phyloP scores from a whole-genome alignment of 495 filamentous ascomycete species.

The Aspergillus asperescens region DNA sequence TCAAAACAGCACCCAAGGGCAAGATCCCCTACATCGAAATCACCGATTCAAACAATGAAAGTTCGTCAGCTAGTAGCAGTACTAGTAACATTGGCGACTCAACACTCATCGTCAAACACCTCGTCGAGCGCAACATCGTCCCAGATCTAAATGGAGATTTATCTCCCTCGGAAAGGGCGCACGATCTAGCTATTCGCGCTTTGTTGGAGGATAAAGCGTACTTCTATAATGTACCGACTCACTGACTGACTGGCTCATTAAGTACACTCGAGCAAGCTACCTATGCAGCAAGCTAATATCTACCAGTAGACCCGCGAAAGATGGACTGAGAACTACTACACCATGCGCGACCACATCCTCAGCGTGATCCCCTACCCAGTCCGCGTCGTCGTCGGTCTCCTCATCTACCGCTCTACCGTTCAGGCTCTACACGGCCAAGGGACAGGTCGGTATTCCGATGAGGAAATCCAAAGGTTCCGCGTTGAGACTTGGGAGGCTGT shows the following conservation, averaged over 20 bases:
- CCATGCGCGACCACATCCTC: slow-evolving; percentile 51
- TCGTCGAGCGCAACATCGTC: slow-evolving; percentile 39
- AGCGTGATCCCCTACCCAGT: slow-evolving; percentile 45
- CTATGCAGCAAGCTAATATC: not conserved
- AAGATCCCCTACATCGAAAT: slow-evolving; percentile 55
- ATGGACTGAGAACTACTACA: slow-evolving; percentile 58
- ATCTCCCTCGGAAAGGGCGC: slow-evolving; percentile 29
- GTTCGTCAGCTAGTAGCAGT: slow-evolving; percentile 12
- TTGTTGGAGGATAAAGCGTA: slow-evolving; percentile 58
- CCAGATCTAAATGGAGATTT: slow-evolving; percentile 45
- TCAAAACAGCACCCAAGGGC: slow-evolving; percentile 42
- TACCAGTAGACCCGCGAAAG: slow-evolving; percentile 25
- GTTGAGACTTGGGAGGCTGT: slow-evolving; percentile 50
- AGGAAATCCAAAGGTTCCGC: slow-evolving; percentile 44
- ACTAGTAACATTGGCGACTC: slow-evolving; percentile 40
- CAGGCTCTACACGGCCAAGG: slow-evolving; percentile 52
- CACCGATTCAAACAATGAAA: not conserved
- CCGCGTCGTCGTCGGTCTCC: slow-evolving; percentile 47
- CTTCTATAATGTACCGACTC: slow-evolving; percentile 44
- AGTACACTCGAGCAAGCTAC: too few species aligned
- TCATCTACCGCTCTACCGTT: slow-evolving; percentile 41
- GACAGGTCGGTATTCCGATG: slow-evolving; percentile 41
- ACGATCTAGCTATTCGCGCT: slow-evolving; percentile 48
- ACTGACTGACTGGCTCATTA: not conserved
- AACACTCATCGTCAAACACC: slow-evolving; percentile 44